Base-by-base conservation (phyloP, 805 yeast species). In the Yamadazyma nakazawae region DNA sequence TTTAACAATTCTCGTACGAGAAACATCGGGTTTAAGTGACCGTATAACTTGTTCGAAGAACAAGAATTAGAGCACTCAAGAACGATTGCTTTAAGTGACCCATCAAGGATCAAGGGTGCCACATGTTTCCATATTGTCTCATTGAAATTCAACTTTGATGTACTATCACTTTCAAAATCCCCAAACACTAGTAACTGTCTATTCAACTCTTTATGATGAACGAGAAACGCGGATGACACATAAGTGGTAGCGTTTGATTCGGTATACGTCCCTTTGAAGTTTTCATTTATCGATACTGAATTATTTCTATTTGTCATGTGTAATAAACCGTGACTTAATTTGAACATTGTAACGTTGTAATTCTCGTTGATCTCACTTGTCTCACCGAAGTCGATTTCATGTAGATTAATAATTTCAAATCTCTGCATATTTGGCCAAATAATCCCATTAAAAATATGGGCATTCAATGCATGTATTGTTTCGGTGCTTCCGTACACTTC, bases 361-460 rank as follows among this genome's bases (percentile, higher is more conserved):
- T 46, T 55, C 16, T 53, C 52, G 37, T 54, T 60, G 1, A 61
- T 47, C 1, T 37, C 5, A 16, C 57, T 54, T 1, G 49, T 30
- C 3, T 40, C 17, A 18, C 52, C 45, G 37, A 51, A 56, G 13
- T 51, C 49, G 9, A 56, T 43, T 2, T 55, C 18, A 16, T 50
- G 46, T 13, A 70, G 52, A 5, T 57, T 48, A 6, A 71, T 25
- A 14, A 66, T 49, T 25, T 61, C 56, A 38, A 60, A 59, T 40
- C 54, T 56, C 10, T 76, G 68, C 59, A 83, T 64, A 54, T 85
- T 76, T 5, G 97, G 97, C 97, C 97, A 90, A 2, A 87, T 68
- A 5, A 67, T 56, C 38, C 84, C 88, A 62, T 90, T 91, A 66
- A 90, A 90, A 0, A 88, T 62, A 60, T 82, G 74, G 1, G 62